phyloP scores from a whole-genome alignment of 805 yeast genomes.

The Saccharomycopsis javanensis region DNA sequence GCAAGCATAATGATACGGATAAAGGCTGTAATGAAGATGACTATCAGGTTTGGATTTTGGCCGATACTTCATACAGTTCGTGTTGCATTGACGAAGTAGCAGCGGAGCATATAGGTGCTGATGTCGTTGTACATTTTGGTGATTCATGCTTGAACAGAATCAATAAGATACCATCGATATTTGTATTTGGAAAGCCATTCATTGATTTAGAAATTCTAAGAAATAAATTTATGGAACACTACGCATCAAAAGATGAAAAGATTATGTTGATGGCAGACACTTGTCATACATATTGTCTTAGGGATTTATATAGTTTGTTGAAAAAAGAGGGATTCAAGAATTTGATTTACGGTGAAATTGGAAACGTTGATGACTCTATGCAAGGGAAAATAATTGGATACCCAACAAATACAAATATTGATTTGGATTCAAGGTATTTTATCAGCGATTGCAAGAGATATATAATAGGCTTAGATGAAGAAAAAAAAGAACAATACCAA shows the following conservation, averaged over 20 bases:
- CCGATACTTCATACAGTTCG: constrained; percentile 91
- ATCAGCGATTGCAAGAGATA: background rate
- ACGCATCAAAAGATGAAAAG: constrained; percentile 31
- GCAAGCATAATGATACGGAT: constrained; percentile 14
- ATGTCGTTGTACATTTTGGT: constrained; percentile 85
- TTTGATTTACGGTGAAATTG: constrained; percentile 25
- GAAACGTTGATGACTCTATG: constrained; percentile 22
- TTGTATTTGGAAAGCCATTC: constrained; percentile 65
- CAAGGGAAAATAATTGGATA: constrained; percentile 36
- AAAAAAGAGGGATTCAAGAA: constrained; percentile 26
- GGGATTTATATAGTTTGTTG: constrained; percentile 30
- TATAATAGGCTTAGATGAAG: background rate
- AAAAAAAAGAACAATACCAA: constrained; percentile 17
- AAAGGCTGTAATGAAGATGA: constrained; percentile 16
- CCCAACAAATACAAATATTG: constrained; percentile 14
- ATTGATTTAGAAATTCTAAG: constrained; percentile 36
- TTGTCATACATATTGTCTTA: constrained; percentile 43
- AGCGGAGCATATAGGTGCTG: constrained; percentile 83
- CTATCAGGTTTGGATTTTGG: constrained; percentile 62
- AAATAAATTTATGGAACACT: constrained; percentile 33
- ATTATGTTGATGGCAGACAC: constrained; percentile 70
- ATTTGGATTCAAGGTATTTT: background rate
- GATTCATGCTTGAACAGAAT: constrained; percentile 86
- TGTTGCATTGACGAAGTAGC: constrained; percentile 98
- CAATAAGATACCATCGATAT: constrained; percentile 61